phyloP scores from a whole-genome alignment of 352 stramenopile genomes.

The Phytophthora foliorum region DNA sequence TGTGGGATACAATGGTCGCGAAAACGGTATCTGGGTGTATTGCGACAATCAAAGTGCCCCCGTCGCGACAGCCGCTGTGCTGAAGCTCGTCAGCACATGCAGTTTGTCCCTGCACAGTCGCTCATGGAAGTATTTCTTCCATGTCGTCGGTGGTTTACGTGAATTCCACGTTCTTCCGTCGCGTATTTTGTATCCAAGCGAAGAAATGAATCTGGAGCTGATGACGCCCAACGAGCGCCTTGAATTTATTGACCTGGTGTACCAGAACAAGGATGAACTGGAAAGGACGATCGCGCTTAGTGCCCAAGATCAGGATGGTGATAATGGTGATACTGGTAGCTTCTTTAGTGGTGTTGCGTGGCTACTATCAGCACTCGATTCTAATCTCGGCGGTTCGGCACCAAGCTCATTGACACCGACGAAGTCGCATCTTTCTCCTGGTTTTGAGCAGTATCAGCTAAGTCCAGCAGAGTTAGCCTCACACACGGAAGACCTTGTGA shows the following conservation, averaged over 20 bases:
- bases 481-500: constrained; percentile 62
- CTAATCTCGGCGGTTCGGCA: constrained; percentile 41
- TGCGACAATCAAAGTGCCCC: constrained; percentile 78
- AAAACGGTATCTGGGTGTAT: constrained; percentile 68
- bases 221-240: constrained; percentile 58
- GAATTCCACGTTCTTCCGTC: constrained; percentile 73
- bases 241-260: constrained; percentile 69
- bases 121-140: constrained; percentile 77
- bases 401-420: constrained; percentile 17
- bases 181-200: constrained; percentile 48
- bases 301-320: constrained; percentile 39
- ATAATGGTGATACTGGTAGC: constrained; percentile 29
- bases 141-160: constrained; percentile 62
- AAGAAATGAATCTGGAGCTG: constrained; percentile 44
- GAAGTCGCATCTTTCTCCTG: constrained; percentile 36
- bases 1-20: constrained; percentile 61
- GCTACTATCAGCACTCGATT: constrained; percentile 76
- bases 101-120: constrained; percentile 57
- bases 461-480: constrained; percentile 54
- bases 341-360: constrained; percentile 85
- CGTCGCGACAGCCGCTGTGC: constrained; percentile 70
- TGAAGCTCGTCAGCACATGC: constrained; percentile 76
- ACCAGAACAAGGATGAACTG: constrained; percentile 66
- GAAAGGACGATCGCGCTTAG: constrained; percentile 56
- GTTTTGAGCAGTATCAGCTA: constrained; percentile 39